Evolutionary conservation across 805 yeast genomes (phyloP).

Genomic region (Naumovozyma castellii): DNA sequence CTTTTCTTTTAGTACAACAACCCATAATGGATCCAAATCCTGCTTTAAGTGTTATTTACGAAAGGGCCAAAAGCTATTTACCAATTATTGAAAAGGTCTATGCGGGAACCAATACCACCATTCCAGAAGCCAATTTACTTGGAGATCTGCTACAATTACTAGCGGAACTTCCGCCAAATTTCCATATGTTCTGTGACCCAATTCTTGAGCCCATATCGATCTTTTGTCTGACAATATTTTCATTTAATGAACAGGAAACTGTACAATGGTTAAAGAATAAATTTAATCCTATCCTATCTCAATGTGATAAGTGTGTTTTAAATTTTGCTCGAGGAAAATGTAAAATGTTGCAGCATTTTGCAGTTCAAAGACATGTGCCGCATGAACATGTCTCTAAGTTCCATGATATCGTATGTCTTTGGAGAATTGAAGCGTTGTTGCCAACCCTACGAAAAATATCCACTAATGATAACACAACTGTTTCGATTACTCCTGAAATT

Average conservation of each 20-base stretch:
- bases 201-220: constrained; percentile 39
- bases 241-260: constrained; percentile 42
- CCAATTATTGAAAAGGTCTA: constrained; percentile 24
- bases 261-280: constrained; percentile 35
- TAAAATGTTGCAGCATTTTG: constrained; percentile 42
- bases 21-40: constrained; percentile 1
- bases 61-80: constrained; percentile 13
- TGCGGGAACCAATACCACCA: constrained; percentile 18
- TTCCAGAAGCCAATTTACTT: constrained; percentile 26
- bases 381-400: constrained; percentile 34
- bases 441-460: constrained; percentile 19
- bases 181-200: constrained; percentile 51
- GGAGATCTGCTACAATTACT: constrained; percentile 34
- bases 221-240: constrained; percentile 49
- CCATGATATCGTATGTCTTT: constrained; percentile 27
- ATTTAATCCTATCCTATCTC: constrained; percentile 33
- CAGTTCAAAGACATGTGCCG: constrained; percentile 39
- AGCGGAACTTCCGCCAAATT: constrained; percentile 21
- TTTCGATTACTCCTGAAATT: constrained; percentile 16
- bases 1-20: neutral
- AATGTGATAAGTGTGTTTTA: constrained; percentile 46
- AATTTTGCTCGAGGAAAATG: constrained; percentile 47
- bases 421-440: constrained; percentile 27
- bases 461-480: constrained; percentile 13
- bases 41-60: constrained; percentile 2